Evolutionary conservation across 805 yeast species (phyloP), one percentile per base, ranked within the genome.

Genomic region (Yueomyces sinensis): DNA sequence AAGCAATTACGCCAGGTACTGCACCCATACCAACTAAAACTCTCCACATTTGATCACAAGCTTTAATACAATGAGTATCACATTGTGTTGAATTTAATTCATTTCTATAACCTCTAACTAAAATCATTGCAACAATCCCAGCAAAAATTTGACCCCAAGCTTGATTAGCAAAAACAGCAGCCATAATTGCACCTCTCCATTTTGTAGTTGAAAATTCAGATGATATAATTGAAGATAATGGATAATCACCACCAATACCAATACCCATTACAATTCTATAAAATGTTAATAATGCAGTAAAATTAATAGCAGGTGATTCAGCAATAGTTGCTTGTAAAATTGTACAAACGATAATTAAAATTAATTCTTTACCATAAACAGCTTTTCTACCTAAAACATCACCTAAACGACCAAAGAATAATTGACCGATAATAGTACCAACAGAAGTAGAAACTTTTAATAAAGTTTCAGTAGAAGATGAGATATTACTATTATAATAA

Each of bases 171-270:
- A 87, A 87, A 37, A 84, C 95, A 20, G 95, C 94, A 54, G 82
- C 86, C 94, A 84, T 84, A 49, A 83, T 83, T 44, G 95, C 94
- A 71, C 95, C 95, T 76, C 95, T 82, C 94, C 94, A 84, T 61
- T 81, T 83, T 45, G 95, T 84, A 39, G 95, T 82, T 19, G 95
- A 72, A 52, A 84, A 84, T 66, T 84, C 95, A 38, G 95, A 78
- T 9, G 94, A 79, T 45, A 84, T 84, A 58, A 84, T 79, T n/a
- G 94, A 82, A 14, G 94, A 82, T 51, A 86, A 69, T 46, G 95
- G 95, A 59, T 84, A 84, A 65, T 84, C 95, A 70, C 95, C 95
- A 66, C 95, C 95, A 49, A 84, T 86, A 74, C 95, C 95, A 49
- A 86, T 78, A 69, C 95, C 95, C 83, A 77, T 79, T 42, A 84